phyloP scores from a whole-genome alignment of 1,284 basidiomycete genomes.

The Vanrija pseudolonga region DNA sequence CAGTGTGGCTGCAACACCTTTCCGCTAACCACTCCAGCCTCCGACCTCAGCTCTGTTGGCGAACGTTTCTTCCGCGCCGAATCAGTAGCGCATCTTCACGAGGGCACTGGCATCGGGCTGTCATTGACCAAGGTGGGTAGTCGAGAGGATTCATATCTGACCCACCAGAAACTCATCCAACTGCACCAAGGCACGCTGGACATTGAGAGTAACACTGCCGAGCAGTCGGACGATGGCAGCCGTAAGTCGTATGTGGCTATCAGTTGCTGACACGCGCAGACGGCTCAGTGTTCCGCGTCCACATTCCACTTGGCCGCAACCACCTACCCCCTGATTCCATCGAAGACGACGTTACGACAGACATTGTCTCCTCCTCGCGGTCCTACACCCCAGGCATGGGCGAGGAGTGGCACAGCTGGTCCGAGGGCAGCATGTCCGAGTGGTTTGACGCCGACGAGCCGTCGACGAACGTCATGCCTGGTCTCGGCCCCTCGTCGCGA shows the following conservation, averaged over 20 bases:
- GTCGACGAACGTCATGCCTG: too few species aligned
- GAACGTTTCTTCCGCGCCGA: constrained; percentile 49
- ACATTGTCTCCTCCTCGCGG: background rate
- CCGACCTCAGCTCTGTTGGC: constrained; percentile 38
- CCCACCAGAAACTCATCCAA: constrained; percentile 45
- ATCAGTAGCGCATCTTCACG: constrained; percentile 39
- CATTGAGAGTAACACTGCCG: constrained; percentile 40
- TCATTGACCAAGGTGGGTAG: constrained; percentile 31
- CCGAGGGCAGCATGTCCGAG: constrained; percentile 19
- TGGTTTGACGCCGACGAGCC: background rate
- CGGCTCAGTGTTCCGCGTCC: constrained; percentile 40
- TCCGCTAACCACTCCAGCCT: constrained; percentile 9
- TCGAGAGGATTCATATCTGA: background rate
- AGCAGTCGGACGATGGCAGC: constrained; percentile 32
- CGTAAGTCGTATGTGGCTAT: too few species aligned
- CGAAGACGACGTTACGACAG: constrained; percentile 17
- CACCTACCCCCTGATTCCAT: constrained; percentile 40
- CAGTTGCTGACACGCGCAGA: constrained; percentile 16
- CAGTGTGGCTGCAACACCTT: background rate
- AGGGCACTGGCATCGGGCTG: constrained; percentile 50
- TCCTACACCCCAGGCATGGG: background rate
- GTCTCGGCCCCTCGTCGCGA: background rate
- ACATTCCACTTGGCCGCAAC: constrained; percentile 36
- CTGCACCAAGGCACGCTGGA: constrained; percentile 49
- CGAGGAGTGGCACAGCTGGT: constrained; percentile 11